phyloP scores from a whole-genome alignment of 257 asterid genomes.

The Ocimum tenuiflorum region DNA sequence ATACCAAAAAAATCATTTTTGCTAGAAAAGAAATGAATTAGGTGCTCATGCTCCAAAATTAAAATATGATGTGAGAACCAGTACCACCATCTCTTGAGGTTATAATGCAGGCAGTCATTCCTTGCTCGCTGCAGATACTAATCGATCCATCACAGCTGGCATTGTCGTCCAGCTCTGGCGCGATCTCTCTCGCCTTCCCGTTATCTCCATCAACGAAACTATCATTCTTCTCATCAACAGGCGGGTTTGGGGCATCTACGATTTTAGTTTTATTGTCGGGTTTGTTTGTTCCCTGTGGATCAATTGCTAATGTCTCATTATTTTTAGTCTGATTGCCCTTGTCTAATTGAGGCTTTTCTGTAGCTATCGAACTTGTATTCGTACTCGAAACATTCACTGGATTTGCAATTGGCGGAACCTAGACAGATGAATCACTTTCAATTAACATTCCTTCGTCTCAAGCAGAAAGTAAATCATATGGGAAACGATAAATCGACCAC shows the following conservation, averaged over 20 bases:
- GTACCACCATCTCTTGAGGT: slow-evolving; percentile 21
- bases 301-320: slow-evolving; percentile 23
- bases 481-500: not conserved
- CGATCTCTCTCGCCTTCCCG: slow-evolving; percentile 10
- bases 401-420: slow-evolving; percentile 37
- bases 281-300: slow-evolving; percentile 21
- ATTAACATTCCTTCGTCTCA: not conserved
- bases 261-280: slow-evolving; percentile 2
- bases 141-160: slow-evolving; percentile 29
- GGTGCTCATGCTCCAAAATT: not conserved
- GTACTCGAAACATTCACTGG: slow-evolving; percentile 26
- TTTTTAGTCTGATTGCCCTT: slow-evolving; percentile 23
- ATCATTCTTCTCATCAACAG: slow-evolving; percentile 17
- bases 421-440: slow-evolving; percentile 13
- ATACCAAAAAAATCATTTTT: slow-evolving; percentile 6
- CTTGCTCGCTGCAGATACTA: slow-evolving; percentile 26
- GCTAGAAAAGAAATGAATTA: slow-evolving; percentile 7
- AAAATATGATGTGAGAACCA: slow-evolving; percentile 2
- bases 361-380: slow-evolving; percentile 22
- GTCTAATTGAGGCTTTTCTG: slow-evolving; percentile 23
- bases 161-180: slow-evolving; percentile 10
- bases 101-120: slow-evolving; percentile 37
- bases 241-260: slow-evolving; percentile 15
- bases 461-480: not conserved
- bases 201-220: slow-evolving; percentile 10